Percentiles rank a stretch among this genome's conserved stretches.
Conservation (phyloP, 2,329 filamentous ascomycete genomes). For the Arthroderma sp. region DNA sequence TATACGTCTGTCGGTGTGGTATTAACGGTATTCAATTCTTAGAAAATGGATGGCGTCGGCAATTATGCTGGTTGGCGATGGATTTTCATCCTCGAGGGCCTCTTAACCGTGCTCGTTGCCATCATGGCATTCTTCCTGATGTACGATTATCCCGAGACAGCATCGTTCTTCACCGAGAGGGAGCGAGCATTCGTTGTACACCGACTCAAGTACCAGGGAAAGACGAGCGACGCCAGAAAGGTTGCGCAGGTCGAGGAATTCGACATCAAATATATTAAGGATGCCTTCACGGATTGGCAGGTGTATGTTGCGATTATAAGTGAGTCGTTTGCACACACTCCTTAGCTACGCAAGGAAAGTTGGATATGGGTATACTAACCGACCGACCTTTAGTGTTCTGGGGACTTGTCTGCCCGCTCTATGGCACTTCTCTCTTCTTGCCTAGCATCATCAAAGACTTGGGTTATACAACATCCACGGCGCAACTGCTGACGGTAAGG, state of each 20-base stretch:
- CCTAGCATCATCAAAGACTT: slow-evolving; percentile 31
- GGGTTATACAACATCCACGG: slow-evolving; percentile 26
- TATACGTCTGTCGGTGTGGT: slow-evolving; percentile 15
- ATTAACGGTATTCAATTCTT: not conserved
- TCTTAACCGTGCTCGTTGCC: slow-evolving; percentile 33
- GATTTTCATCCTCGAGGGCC: slow-evolving; percentile 39
- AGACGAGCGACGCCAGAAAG: slow-evolving; percentile 14
- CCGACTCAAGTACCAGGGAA: slow-evolving; percentile 25
- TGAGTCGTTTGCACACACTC: slow-evolving; percentile 11
- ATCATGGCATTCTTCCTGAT: slow-evolving; percentile 33
- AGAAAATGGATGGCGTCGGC: slow-evolving; percentile 38
- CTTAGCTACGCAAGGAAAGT: not conserved
- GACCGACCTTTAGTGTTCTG: slow-evolving; percentile 24
- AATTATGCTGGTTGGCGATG: slow-evolving; percentile 37
- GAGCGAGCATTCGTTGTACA: slow-evolving; percentile 28
- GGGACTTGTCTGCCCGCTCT: slow-evolving; percentile 30
- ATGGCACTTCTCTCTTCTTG: slow-evolving; percentile 28
- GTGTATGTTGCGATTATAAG: slow-evolving; percentile 27
- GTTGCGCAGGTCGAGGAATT: slow-evolving; percentile 22
- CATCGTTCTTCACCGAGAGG: slow-evolving; percentile 28
- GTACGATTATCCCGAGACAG: slow-evolving; percentile 33
- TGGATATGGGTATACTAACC: not conserved
- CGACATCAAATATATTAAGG: slow-evolving; percentile 26
- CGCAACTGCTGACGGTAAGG: slow-evolving; percentile 27
- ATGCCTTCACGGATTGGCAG: slow-evolving; percentile 31